Percentiles rank a stretch among this genome's conserved stretches.
Conservation (phyloP, 2,329 filamentous ascomycete genomes). For the Pezicula neosporulosa region DNA sequence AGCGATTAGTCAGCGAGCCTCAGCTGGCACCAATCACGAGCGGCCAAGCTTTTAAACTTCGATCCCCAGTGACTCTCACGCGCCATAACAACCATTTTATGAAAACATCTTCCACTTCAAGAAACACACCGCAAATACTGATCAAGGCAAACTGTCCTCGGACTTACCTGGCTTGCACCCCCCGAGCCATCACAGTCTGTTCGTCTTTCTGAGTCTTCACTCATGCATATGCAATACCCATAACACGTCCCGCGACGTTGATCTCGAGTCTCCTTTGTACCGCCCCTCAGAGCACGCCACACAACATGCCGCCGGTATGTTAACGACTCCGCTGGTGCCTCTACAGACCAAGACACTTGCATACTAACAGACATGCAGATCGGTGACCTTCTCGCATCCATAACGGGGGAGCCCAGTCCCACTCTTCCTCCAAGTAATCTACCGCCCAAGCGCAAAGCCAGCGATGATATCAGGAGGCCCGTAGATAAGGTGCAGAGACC, state of each 20-base stretch:
- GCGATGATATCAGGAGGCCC: constrained; percentile 41
- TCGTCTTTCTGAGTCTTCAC: neutral
- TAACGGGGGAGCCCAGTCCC: constrained; percentile 47
- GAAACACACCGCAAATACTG: neutral
- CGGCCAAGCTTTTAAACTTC: neutral
- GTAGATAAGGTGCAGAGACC: constrained; percentile 41
- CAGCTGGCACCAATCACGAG: neutral
- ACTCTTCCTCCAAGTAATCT: constrained; percentile 28
- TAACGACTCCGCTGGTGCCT: neutral
- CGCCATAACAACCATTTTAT: too few species aligned
- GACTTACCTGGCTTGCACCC: neutral
- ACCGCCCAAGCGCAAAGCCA: constrained; percentile 54
- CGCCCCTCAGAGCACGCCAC: neutral
- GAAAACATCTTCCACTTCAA: neutral
- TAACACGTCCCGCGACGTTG: constrained; percentile 1
- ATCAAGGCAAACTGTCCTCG: too few species aligned
- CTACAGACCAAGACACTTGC: neutral
- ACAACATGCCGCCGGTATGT: neutral
- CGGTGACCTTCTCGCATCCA: constrained; percentile 57
- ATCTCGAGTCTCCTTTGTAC: neutral
- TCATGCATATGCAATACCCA: neutral
- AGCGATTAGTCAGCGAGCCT: neutral
- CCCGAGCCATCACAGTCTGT: neutral
- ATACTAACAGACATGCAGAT: constrained; percentile 37
- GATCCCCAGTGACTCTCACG: too few species aligned